phyloP scores from a whole-genome alignment of 768 basidiomycete genomes.

The Lactifluus pinguis region DNA sequence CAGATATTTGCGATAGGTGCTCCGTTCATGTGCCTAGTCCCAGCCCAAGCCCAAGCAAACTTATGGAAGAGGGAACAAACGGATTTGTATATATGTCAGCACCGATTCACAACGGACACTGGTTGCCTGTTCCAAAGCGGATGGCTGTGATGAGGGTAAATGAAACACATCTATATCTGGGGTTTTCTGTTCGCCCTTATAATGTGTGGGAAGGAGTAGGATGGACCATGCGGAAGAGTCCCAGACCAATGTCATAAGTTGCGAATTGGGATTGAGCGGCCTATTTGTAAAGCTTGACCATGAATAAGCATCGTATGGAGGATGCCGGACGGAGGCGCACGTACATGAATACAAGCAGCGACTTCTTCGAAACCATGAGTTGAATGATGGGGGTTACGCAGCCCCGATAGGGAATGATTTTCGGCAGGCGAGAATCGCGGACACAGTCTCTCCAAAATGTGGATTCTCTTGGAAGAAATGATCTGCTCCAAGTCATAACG shows the following conservation, averaged over 20 bases:
- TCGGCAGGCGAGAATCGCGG: not conserved
- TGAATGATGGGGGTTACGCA: not conserved
- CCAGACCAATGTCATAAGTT: not conserved
- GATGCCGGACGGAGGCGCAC: not conserved
- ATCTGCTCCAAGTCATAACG: not conserved
- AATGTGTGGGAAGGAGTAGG: not conserved
- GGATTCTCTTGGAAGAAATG: not conserved
- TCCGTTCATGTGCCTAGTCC: too few relatives aligned
- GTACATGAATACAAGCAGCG: not conserved
- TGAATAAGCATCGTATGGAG: not conserved
- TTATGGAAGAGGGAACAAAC: too few relatives aligned
- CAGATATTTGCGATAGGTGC: too few relatives aligned
- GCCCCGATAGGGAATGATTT: not conserved
- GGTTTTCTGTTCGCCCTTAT: too few relatives aligned
- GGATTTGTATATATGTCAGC: too few relatives aligned
- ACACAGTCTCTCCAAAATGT: not conserved
- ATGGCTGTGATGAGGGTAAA: too few relatives aligned
- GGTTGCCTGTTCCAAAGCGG: too few relatives aligned
- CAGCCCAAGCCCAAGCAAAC: too few relatives aligned
- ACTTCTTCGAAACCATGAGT: not conserved
- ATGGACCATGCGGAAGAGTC: not conserved
- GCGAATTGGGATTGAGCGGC: not conserved
- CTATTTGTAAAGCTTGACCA: not conserved
- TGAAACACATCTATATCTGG: too few relatives aligned
- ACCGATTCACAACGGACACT: too few relatives aligned